Evolutionary conservation across 441 rosid species (phyloP), one percentile per base, ranked within the genome.

Genomic region (Metrosideros polymorpha): DNA sequence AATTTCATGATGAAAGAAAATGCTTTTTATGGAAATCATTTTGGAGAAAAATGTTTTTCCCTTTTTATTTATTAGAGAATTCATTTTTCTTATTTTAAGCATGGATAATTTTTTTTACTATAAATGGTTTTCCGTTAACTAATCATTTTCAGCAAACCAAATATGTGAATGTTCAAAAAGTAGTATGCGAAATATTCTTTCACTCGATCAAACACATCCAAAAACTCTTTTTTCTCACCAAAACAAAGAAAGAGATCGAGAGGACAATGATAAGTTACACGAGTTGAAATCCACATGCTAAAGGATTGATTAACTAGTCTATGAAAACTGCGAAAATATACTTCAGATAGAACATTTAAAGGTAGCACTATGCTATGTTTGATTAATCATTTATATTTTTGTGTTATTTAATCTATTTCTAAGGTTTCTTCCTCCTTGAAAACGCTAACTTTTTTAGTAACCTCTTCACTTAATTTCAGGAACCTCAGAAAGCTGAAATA

Each of bases 401-500:
- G n/a, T 10, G 77, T 66, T 18, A 12, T 35, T 24, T 24, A 19
- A 4, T 66, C 77, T 18, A 32, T 32, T 66, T 32, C 25, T 12
- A 35, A 66, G 77, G 77, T 66, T 35, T 66, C 45, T 66, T 66
- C 27, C 45, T 32, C 76, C 43, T 2, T 63, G 12, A 32, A 22
- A 39, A 63, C 76, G 76, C 77, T 66, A 35, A 66, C 19, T 42
- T 10, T 12, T 24, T 10, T 15, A 35, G 17, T 10, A 71, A 35
- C 14, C 14, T 35, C 79, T 24, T 39, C 47, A 5, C n/a, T 42
- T 71, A 10, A 35, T 39, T 84, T 4, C 89, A 96, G 98, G 91
- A 94, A 95, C 89, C 92, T 96, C 19, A 93, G 99, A 88, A 94
- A 94, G 86, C 17, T 94, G 86, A 97, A 96, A 85, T 94, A 94